Evolutionary conservation across 2,329 filamentous ascomycete species (phyloP).

Genomic region (Chaetomium olivaceum): DNA sequence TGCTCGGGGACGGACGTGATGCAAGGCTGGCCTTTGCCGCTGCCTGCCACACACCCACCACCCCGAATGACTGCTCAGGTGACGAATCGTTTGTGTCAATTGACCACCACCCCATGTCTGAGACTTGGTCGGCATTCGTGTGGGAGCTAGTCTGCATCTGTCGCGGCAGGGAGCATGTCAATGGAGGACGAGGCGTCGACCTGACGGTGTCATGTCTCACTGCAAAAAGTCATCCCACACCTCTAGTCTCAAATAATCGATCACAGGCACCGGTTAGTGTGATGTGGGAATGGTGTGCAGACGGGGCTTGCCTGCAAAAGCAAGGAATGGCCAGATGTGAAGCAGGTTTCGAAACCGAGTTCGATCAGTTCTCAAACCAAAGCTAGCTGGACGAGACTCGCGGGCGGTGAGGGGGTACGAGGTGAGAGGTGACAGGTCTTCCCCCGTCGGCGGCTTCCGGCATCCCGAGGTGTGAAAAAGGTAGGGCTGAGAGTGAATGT

Average conservation of each 20-base stretch:
- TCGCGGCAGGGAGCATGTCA: background rate
- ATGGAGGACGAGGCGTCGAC: background rate
- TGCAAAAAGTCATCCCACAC: background rate
- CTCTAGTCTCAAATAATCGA: background rate
- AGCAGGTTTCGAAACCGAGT: background rate
- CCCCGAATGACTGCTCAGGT: constrained; percentile 13
- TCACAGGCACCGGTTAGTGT: constrained; percentile 4
- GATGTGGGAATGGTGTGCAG: background rate
- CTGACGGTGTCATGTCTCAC: background rate
- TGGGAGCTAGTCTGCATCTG: background rate
- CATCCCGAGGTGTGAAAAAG: background rate
- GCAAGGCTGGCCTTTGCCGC: background rate
- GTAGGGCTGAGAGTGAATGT: background rate
- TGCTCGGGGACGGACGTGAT: background rate
- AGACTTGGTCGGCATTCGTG: background rate
- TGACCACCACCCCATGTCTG: background rate
- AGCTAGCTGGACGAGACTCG: background rate
- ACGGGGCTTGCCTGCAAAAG: background rate
- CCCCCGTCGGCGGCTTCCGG: background rate
- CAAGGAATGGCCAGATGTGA: background rate
- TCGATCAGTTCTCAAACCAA: background rate
- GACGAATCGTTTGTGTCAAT: constrained; percentile 19
- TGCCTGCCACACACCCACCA: background rate
- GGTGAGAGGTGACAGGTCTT: background rate
- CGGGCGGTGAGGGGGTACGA: background rate